Evolutionary conservation across 371 early-diverging fungal species (phyloP), one percentile per base, ranked within the genome.

Genomic region (Blyttiomyces sp.): DNA sequence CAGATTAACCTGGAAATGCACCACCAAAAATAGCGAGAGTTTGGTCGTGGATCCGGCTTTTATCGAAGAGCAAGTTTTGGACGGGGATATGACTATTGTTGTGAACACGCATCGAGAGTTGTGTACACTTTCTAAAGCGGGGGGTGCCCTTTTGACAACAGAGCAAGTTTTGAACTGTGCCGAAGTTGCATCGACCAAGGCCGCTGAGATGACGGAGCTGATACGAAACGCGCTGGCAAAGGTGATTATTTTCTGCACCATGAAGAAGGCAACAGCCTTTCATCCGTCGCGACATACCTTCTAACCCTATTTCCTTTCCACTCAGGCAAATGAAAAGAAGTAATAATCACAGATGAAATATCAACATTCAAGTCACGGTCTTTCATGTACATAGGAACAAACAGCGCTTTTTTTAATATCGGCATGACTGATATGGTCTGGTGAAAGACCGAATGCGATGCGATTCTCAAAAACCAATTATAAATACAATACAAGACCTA

Each of bases 41-140:
- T 67, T 87, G 45, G 86, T 94, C 3, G 84, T 94, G 1, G 98
- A 97, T 69, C 95, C 98, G 0, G 84, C 73, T 28, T 73, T 81
- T 44, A 54, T 90, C 36, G 98, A 97, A 62, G 95, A 94, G 64
- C 89, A 88, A 68, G 73, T 86, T 11, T 79, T 84, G 66, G 83
- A 84, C 39, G 93, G 92, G 11, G 81, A 84, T 36, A 84, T 96
- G 85, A 89, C 93, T 0, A 73, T 96, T 30, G 90, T 93, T 19
- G 78, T 95, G 66, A 96, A 96, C 61, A 79, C 87, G 6, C 91
- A 96, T 72, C 82, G 87, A 45, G 98, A 98, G 71, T 78, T 97
- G 7, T 95, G 95, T 63, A 84, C 92, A 4, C 56, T 96, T 44
- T 83, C 85, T 48, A 94, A 96, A 72, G 88, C 94, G 3, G 98